These are phyloP conservation scores for Podosphaera aphanis DNA, from an alignment of 2,329 filamentous ascomycete genomes.

Conservation along the genomic window DNA sequence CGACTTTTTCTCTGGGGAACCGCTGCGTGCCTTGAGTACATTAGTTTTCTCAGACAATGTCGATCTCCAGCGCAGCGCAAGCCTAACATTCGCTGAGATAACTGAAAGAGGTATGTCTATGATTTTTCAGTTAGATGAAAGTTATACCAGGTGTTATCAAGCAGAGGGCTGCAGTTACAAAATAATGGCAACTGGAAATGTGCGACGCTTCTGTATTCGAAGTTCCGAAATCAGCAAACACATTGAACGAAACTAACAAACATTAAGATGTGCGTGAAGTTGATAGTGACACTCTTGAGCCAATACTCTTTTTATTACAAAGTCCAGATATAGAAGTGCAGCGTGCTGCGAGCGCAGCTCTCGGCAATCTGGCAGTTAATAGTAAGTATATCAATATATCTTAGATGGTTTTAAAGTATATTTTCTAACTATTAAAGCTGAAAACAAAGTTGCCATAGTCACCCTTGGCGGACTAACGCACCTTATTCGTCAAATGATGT, in stretches of 20 bases:
- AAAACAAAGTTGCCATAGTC: constrained; percentile 95
- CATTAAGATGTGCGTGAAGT: constrained; percentile 78
- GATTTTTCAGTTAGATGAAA: background rate
- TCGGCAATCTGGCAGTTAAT: constrained; percentile 92
- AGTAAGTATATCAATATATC: constrained; percentile 30
- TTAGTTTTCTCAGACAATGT: constrained; percentile 98
- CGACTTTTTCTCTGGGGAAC: constrained; percentile 94
- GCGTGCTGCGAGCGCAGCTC: constrained; percentile 78
- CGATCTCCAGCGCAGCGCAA: constrained; percentile 88
- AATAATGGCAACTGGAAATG: background rate
- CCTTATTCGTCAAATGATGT: constrained; percentile 95
- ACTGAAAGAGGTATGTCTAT: constrained; percentile 66
- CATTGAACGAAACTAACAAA: constrained; percentile 6
- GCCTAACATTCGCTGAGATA: constrained; percentile 95
- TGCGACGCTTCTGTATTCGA: background rate
- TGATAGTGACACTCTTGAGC: constrained; percentile 80
- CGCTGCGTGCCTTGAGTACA: constrained; percentile 77
- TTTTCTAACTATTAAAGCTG: constrained; percentile 35
- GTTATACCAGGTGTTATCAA: background rate
- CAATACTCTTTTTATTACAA: constrained; percentile 83
- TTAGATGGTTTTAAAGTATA: background rate
- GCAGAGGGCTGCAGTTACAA: background rate
- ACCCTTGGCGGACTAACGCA: constrained; percentile 72
- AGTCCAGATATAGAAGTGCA: constrained; percentile 95
- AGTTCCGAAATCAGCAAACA: background rate